Evolutionary conservation across 1,139 yeast species (phyloP).

Genomic region (Entelexis sorbosivorans): DNA sequence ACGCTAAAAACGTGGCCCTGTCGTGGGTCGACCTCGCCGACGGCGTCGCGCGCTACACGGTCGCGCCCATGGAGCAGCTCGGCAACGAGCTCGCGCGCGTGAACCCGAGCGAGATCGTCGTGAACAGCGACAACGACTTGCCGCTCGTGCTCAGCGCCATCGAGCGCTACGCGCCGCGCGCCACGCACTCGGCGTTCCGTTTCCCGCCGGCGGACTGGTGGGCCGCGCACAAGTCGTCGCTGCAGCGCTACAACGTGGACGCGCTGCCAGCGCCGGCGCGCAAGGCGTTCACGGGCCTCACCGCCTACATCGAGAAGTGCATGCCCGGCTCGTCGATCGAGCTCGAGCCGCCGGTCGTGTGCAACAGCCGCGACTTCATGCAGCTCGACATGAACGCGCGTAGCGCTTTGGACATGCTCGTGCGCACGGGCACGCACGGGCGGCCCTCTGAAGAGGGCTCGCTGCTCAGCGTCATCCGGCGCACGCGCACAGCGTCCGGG

Average conservation of each 20-base stretch:
- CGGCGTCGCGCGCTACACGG: slow-evolving; percentile 63
- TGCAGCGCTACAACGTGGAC: slow-evolving; percentile 11
- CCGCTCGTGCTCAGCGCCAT: not conserved
- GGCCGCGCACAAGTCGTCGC: slow-evolving; percentile 1
- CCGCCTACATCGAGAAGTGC: slow-evolving; percentile 49
- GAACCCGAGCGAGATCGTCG: slow-evolving; percentile 54
- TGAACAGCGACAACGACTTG: slow-evolving; percentile 27
- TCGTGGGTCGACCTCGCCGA: slow-evolving; percentile 86
- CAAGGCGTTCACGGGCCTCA: slow-evolving; percentile 44
- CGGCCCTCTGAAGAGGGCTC: slow-evolving; percentile 37
- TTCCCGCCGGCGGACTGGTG: slow-evolving; percentile 25
- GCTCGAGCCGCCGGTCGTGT: slow-evolving; percentile 43
- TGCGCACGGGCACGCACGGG: slow-evolving; percentile 32
- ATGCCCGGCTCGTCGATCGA: slow-evolving; percentile 43
- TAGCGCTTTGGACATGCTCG: slow-evolving; percentile 62
- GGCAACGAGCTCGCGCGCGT: slow-evolving; percentile 54
- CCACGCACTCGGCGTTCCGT: slow-evolving; percentile 27
- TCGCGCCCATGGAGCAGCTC: slow-evolving; percentile 45
- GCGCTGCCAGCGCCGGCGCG: slow-evolving; percentile 37
- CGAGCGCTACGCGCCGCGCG: slow-evolving; percentile 25
- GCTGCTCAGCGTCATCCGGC: slow-evolving; percentile 50
- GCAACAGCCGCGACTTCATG: slow-evolving; percentile 43
- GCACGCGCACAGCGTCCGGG: slow-evolving; percentile 76
- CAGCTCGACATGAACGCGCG: slow-evolving; percentile 77
- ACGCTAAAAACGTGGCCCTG: slow-evolving; percentile 36